Conservation (phyloP, 129 eudicot genomes). For the Artemisia annua region DNA sequence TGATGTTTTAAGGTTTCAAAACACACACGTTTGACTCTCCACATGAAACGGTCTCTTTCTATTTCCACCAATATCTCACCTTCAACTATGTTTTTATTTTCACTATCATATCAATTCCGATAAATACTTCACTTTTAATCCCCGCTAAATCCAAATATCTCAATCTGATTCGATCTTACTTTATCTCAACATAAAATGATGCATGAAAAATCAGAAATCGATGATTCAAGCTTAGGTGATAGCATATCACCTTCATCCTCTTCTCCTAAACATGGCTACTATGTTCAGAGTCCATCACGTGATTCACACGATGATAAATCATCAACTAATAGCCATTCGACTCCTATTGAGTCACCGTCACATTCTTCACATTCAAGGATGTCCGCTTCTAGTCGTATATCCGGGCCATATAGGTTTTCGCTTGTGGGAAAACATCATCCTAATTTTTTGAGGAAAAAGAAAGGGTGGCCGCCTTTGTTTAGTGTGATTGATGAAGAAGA, state of each 20-base stretch:
- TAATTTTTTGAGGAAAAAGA: slow-evolving; percentile 27
- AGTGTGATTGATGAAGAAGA: slow-evolving; percentile 54
- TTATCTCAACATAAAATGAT: slow-evolving; percentile 21
- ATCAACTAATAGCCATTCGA: slow-evolving; percentile 37
- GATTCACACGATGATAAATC: slow-evolving; percentile 71
- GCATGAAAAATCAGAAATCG: slow-evolving; percentile 53
- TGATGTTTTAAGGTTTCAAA: slow-evolving; percentile 19
- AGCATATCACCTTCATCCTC: slow-evolving; percentile 47
- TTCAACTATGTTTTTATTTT: background rate
- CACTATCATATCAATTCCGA: slow-evolving; percentile 14
- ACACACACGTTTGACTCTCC: slow-evolving; percentile 9
- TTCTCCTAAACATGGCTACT: slow-evolving; percentile 47
- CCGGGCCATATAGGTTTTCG: slow-evolving; percentile 35
- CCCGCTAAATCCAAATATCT: too few species aligned
- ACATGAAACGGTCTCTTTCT: slow-evolving; percentile 44
- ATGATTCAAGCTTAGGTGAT: slow-evolving; percentile 36
- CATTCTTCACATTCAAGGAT: slow-evolving; percentile 42
- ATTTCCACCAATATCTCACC: slow-evolving; percentile 23
- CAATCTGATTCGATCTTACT: too few species aligned
- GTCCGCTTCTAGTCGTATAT: slow-evolving; percentile 47
- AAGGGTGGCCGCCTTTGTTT: slow-evolving; percentile 43
- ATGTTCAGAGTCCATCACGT: slow-evolving; percentile 77
- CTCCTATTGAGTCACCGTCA: slow-evolving; percentile 54
- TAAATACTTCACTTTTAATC: too few species aligned
- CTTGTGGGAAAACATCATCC: slow-evolving; percentile 25